These are phyloP conservation scores for Lichenothelia convexa DNA, from an alignment of 495 filamentous ascomycete species.

Conservation along the genomic window DNA sequence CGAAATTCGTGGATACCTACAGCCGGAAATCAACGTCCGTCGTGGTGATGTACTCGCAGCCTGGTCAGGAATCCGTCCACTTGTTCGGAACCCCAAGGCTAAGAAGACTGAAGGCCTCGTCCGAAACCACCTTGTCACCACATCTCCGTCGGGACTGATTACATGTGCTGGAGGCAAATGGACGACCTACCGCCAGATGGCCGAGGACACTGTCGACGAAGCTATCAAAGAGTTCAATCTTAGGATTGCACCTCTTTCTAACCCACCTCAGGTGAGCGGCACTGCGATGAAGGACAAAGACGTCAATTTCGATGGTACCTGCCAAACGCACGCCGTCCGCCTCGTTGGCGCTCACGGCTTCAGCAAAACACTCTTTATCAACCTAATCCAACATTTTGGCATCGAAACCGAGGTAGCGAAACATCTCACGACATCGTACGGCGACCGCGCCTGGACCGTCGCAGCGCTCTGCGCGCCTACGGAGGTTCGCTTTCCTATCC, in stretches of 20 bases:
- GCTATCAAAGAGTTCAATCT: conserved; percentile 64
- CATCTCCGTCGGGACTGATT: conserved; percentile 69
- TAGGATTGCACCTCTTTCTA: conserved; percentile 34
- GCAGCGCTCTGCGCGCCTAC: conserved; percentile 70
- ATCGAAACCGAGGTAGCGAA: conserved; percentile 89
- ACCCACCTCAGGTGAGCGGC: conserved; percentile 59
- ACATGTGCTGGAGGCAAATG: conserved; percentile 97
- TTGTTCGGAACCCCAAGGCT: conserved; percentile 87
- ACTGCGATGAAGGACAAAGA: conserved; percentile 57
- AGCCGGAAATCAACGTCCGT: conserved; percentile 84
- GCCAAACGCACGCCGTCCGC: conserved; percentile 81
- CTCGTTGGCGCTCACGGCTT: conserved; percentile 88
- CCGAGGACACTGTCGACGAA: conserved; percentile 88
- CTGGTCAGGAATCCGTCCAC: conserved; percentile 85
- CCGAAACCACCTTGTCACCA: conserved; percentile 81
- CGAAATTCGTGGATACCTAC: conserved; percentile 76
- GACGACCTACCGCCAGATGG: conserved; percentile 99
- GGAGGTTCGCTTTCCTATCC: conserved; percentile 66
- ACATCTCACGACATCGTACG: conserved; percentile 77
- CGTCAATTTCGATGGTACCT: conserved; percentile 60
- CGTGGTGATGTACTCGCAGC: conserved; percentile 89
- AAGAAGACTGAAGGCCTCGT: conserved; percentile 89
- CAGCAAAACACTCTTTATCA: conserved; percentile 93
- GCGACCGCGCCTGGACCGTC: conserved; percentile 91
- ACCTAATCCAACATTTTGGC: conserved; percentile 92